These are phyloP conservation scores for Sabuloglossum arenarium DNA, from an alignment of 495 filamentous ascomycete species.

Conservation along the genomic window DNA sequence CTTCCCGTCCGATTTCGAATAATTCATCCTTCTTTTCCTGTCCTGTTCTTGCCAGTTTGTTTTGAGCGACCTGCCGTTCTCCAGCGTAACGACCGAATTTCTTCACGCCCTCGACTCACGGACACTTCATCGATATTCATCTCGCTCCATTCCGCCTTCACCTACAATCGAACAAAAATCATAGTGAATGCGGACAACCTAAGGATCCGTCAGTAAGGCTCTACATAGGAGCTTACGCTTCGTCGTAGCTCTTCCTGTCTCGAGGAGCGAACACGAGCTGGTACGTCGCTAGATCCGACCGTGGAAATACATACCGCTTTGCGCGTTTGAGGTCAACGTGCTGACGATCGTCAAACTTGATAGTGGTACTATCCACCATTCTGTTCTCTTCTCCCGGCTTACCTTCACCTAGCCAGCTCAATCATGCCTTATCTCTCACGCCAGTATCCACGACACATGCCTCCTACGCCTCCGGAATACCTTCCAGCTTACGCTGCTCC, in stretches of 20 bases:
- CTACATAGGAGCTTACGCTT: neutral
- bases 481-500: neutral
- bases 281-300: neutral
- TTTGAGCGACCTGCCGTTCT: neutral
- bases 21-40: slow-evolving; percentile 6
- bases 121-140: neutral
- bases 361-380: neutral
- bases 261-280: slow-evolving; percentile 1
- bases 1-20: neutral
- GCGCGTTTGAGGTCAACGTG: too few relatives aligned
- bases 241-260: slow-evolving; percentile 1
- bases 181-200: neutral
- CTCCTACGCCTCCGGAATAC: slow-evolving; percentile 1
- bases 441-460: slow-evolving; percentile 1
- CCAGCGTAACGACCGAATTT: neutral
- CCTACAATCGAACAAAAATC: neutral
- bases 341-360: neutral
- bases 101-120: neutral
- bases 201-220: neutral
- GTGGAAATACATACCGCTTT: neutral
- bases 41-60: neutral
- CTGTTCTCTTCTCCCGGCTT: slow-evolving; percentile 4
- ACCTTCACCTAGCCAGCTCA: neutral
- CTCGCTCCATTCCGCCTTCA: neutral
- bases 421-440: slow-evolving; percentile 1